Base-by-base conservation (phyloP, 2,329 filamentous ascomycete species). In the Achaetomium macrosporum region DNA sequence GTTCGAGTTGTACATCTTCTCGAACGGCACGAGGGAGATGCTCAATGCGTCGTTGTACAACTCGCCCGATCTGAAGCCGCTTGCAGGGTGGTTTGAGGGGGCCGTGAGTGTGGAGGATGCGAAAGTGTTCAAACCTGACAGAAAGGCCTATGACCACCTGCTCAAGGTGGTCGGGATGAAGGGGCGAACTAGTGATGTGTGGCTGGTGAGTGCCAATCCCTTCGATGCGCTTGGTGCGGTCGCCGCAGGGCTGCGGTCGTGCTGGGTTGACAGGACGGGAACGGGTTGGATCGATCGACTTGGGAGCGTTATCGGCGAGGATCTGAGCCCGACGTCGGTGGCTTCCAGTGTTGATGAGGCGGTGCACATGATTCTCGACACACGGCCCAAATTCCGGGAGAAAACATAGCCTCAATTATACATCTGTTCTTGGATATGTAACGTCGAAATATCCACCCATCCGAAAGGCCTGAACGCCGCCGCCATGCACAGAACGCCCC, bases 121-220 rank as follows among this genome's bases (percentile, higher is more conserved):
- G 5, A 58, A 70, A 56, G 75, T 73, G 46, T 90, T 79, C 68
- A 90, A 91, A 66, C 87, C 87, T 0, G 74, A 80, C 37, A 77
- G 73, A 1, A 76, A 74, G 47, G 75, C 78, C 2, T 90, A 90
- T 62, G 57, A 71, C n/a, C 73, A 85, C 64, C 69, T 88, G 20
- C 73, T 78, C 1, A 59, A 73, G 57, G 71, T 71, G 35, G 72
- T 76, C 2, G 76, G 76, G 3, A 77, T 76, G 60, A 59, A 69
- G 37, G 69, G 66, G 1, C 61, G 73, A 16, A 70, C 74, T 57
- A 69, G 65, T 1, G 70, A 77, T 25, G 73, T 89, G 13, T 89
- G 85, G 84, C 67, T 90, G 8, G 76, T 91, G 6, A 86, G 78
- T 59, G 79, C 81, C 1, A 90, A 90, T 64, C 82, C 87, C 2